A percentile compares a stretch with the other conserved stretches of the same genome.
Evolutionary conservation across 73 alveolate species (phyloP).

Genomic region (Paramecium primaurelia): DNA sequence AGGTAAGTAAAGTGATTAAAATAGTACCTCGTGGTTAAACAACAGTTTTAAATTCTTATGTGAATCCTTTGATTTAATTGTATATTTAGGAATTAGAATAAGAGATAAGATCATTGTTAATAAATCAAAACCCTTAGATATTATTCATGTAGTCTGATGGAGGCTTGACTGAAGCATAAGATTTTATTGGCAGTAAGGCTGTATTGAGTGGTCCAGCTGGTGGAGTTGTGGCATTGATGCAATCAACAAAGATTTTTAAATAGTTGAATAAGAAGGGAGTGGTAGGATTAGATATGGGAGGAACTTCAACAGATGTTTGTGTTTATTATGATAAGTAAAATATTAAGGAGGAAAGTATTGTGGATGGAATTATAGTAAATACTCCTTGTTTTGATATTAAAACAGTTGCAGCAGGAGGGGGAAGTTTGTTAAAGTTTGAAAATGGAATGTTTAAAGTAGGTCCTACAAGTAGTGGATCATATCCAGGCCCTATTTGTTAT

Average conservation of each 20-base stretch:
- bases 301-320: slow-evolving; percentile 94
- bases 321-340: slow-evolving; percentile 46
- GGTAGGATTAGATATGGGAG: slow-evolving; percentile 96
- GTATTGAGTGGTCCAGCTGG: slow-evolving; percentile 94
- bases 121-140: neutral
- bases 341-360: slow-evolving; percentile 67
- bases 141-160: slow-evolving; percentile 90
- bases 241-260: slow-evolving; percentile 52
- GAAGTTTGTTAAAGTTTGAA: slow-evolving; percentile 75
- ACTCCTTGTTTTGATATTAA: slow-evolving; percentile 85
- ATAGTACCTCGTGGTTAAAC: slow-evolving; percentile 24
- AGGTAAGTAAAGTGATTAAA: neutral
- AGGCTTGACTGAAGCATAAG: slow-evolving; percentile 70
- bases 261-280: slow-evolving; percentile 59
- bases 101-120: neutral
- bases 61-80: neutral
- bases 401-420: slow-evolving; percentile 98
- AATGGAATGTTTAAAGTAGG: slow-evolving; percentile 87
- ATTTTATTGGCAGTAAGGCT: slow-evolving; percentile 77
- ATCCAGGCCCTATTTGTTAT: slow-evolving; percentile 95
- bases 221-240: slow-evolving; percentile 85
- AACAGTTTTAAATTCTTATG: slow-evolving; percentile 32
- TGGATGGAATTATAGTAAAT: slow-evolving; percentile 78
- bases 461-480: slow-evolving; percentile 90
- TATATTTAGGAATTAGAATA: neutral